Base-by-base conservation (phyloP, 2,329 filamentous ascomycete genomes). In the Cercospora sp. region DNA sequence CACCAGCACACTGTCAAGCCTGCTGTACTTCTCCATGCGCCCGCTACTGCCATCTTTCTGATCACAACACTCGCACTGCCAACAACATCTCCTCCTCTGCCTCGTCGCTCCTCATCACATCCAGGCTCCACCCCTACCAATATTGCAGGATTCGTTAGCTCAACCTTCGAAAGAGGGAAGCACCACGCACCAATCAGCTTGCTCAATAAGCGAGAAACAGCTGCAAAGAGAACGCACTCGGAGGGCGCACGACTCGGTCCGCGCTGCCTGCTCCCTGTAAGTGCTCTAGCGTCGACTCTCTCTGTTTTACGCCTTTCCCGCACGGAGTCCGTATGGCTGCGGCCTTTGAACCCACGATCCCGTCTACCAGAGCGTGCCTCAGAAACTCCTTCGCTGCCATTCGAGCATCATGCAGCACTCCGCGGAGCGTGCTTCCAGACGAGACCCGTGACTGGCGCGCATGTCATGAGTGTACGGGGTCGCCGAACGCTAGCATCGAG, bases 201-300 rank as follows among this genome's bases (percentile, higher is more conserved):
- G 16, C 18, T n/a, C n/a, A 16, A 24, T 66, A 67, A 71, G 70
- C 69, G 71, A 71, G 57, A 40, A 21, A 32, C 26, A 49, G 60
- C 66, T 61, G 61, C n/a, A 28, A 49, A 59, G 49, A 66, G 64
- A 62, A 64, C 43, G 51, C 57, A 34, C 66, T 61, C 60, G 61
- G 62, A 60, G 66, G 62, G 69, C 58, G 66, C 68, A 71, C 70
- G 66, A 72, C 67, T 70, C 70, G 70, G 70, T 68, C 69, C 70
- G 72, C 65, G 59, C 63, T 65, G 63, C 45, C 40, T 43, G 24
- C 67, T 69, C 65, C 62, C 67, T 66, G 59, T 26, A 28, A 62
- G 10, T 58, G 65, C 67, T 57, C 62, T 65, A 67, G 67, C 65
- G 58, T 16, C 65, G 21, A 10, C 61, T 21, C 5, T 34, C 55